Evolutionary conservation across 2,329 filamentous ascomycete species (phyloP).

Genomic region (Ceratocystiopsis sp.): DNA sequence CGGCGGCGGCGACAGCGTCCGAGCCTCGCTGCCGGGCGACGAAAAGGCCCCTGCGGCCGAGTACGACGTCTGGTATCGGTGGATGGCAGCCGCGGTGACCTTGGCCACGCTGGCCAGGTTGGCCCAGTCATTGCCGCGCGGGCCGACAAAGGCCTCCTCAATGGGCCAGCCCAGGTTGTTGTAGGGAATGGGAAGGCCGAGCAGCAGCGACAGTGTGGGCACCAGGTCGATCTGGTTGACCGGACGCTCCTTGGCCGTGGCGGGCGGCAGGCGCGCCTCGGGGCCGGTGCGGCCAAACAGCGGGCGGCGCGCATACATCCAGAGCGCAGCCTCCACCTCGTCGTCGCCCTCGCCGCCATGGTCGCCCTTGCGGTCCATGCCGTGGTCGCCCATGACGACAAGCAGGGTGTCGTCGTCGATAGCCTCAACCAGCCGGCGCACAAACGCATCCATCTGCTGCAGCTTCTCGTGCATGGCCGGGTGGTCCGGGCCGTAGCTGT

Average conservation of each 20-base stretch:
- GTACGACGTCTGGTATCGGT: conserved; percentile 78
- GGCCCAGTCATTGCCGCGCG: conserved; percentile 50
- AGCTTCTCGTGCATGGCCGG: conserved; percentile 82
- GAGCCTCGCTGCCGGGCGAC: conserved; percentile 36
- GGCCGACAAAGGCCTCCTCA: conserved; percentile 75
- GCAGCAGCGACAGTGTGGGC: conserved; percentile 70
- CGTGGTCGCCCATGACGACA: conserved; percentile 97
- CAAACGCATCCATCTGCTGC: conserved; percentile 72
- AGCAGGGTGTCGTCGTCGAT: conserved; percentile 78
- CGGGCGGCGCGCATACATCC: conserved; percentile 91
- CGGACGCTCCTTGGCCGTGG: conserved; percentile 61
- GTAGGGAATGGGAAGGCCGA: conserved; percentile 87
- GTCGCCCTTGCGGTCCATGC: conserved; percentile 94
- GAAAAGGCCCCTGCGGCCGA: conserved; percentile 53
- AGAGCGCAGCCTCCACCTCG: conserved; percentile 83
- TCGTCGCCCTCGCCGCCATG: conserved; percentile 97
- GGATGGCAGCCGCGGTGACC: conserved; percentile 68
- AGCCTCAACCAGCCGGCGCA: conserved; percentile 50
- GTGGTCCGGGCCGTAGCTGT: conserved; percentile 89
- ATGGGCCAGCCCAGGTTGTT: conserved; percentile 91
- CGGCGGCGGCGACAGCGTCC: conserved; percentile 21
- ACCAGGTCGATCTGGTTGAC: conserved; percentile 86
- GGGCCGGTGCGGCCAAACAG: conserved; percentile 63
- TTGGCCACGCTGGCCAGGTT: conserved; percentile 65
- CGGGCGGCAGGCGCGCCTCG: conserved; percentile 38